Conservation (phyloP, 768 basidiomycete genomes). For the Peribolospora kevripleyi region DNA sequence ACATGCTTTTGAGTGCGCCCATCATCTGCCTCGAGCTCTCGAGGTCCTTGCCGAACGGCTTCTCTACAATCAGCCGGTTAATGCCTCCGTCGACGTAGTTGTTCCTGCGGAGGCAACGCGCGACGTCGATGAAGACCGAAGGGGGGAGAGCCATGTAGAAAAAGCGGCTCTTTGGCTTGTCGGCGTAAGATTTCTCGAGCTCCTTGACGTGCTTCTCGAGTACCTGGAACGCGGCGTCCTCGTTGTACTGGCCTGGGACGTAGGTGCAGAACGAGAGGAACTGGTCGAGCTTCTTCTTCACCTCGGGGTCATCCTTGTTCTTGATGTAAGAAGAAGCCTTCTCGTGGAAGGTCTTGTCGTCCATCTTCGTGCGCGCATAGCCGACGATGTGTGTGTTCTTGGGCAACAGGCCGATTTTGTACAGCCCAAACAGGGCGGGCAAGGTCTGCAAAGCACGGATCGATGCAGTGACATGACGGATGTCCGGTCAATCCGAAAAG, state of each 20-base stretch:
- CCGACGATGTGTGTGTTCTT: slow-evolving; percentile 70
- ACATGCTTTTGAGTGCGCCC: slow-evolving; percentile 51
- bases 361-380: slow-evolving; percentile 92
- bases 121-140: slow-evolving; percentile 80
- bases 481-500: neutral
- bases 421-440: slow-evolving; percentile 82
- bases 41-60: slow-evolving; percentile 91
- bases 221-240: slow-evolving; percentile 47
- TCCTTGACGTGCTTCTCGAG: slow-evolving; percentile 51
- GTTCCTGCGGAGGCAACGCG: slow-evolving; percentile 52
- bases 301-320: slow-evolving; percentile 34
- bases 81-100: slow-evolving; percentile 49
- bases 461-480: neutral
- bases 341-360: slow-evolving; percentile 51
- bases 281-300: slow-evolving; percentile 40
- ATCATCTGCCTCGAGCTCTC: slow-evolving; percentile 60
- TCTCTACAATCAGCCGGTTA: slow-evolving; percentile 90
- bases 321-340: slow-evolving; percentile 71
- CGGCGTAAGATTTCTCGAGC: slow-evolving; percentile 44
- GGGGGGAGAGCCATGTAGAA: slow-evolving; percentile 97
- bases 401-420: slow-evolving; percentile 53
- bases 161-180: slow-evolving; percentile 37
- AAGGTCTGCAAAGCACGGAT: slow-evolving; percentile 38
- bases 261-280: slow-evolving; percentile 67
- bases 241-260: slow-evolving; percentile 66